These are phyloP conservation scores for Termitomyces sp. DNA, from an alignment of 768 basidiomycete genomes.

Conservation along the genomic window DNA sequence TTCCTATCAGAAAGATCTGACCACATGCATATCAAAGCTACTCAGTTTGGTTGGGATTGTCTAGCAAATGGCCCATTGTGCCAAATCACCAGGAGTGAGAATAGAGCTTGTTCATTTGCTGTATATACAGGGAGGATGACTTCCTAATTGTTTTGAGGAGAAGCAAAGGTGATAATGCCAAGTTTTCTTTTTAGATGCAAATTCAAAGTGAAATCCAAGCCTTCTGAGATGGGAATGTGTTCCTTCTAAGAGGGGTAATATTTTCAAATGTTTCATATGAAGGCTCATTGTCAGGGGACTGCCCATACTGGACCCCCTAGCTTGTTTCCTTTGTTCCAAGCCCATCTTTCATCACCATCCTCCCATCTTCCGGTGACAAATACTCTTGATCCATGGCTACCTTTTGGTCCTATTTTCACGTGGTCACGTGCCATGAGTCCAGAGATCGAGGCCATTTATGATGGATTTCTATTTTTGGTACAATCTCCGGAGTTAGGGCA, in stretches of 20 bases:
- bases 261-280: constrained; percentile 17
- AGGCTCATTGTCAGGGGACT: too few relatives aligned
- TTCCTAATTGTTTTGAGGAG: constrained; percentile 17
- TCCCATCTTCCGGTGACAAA: too few relatives aligned
- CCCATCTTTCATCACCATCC: too few relatives aligned
- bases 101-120: constrained; percentile 16
- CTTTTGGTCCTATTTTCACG: too few relatives aligned
- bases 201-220: constrained; percentile 2
- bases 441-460: too few relatives aligned
- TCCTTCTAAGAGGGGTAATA: constrained; percentile 13
- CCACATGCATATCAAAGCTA: constrained; percentile 9
- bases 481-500: too few relatives aligned
- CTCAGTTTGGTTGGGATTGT: constrained; percentile 11
- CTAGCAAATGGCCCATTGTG: not conserved
- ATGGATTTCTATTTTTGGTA: too few relatives aligned
- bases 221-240: constrained; percentile 11
- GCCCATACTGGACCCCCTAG: too few relatives aligned
- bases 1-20: constrained; percentile 8
- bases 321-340: too few relatives aligned
- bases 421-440: too few relatives aligned
- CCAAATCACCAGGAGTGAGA: constrained; percentile 7
- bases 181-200: not conserved
- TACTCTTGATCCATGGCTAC: too few relatives aligned
- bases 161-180: not conserved
- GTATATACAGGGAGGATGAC: constrained; percentile 24